phyloP scores from a whole-genome alignment of 78 protist species.

The Neovahlkampfia damariscottae region DNA sequence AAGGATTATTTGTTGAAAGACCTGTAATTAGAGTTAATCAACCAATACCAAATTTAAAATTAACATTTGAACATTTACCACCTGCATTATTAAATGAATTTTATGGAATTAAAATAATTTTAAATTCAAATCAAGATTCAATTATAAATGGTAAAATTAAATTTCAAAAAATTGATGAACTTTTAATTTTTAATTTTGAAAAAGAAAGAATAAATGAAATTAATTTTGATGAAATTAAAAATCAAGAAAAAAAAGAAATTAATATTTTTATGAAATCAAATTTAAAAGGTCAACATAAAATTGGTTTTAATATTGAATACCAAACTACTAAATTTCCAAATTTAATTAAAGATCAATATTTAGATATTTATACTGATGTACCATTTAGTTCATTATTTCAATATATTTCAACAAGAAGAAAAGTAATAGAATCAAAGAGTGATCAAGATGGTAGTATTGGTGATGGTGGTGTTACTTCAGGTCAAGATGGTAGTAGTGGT shows the following conservation, averaged over 20 bases:
- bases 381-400: too few species aligned
- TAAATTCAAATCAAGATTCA: neutral
- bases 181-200: neutral
- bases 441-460: too few species aligned
- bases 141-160: neutral
- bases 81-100: neutral
- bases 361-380: too few species aligned
- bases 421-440: too few species aligned
- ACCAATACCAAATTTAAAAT: neutral
- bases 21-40: neutral
- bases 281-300: neutral
- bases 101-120: neutral
- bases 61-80: neutral
- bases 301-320: neutral
- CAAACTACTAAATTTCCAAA: neutral
- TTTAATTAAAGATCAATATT: too few species aligned
- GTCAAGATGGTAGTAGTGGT: too few species aligned
- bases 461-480: too few species aligned
- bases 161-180: neutral
- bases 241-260: neutral
- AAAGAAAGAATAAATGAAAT: neutral
- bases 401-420: too few species aligned
- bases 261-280: neutral
- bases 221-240: neutral
- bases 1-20: neutral